Percentiles rank a stretch among this genome's conserved stretches.
phyloP scores from a whole-genome alignment of 2,329 filamentous ascomycete genomes.

The Alternaria sp. region DNA sequence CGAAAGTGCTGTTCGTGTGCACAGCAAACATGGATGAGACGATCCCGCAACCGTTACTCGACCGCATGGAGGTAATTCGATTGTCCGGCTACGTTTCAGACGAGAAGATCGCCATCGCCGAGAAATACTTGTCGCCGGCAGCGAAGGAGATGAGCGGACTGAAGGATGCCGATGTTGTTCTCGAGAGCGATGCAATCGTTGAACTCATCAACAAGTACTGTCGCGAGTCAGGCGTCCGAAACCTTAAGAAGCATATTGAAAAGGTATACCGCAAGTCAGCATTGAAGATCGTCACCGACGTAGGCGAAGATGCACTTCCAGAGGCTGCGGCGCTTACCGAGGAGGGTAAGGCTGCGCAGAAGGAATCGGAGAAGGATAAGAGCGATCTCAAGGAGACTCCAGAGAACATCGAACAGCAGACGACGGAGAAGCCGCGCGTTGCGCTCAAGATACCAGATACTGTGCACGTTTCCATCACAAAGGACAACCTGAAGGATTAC shows the following conservation, averaged over 20 bases:
- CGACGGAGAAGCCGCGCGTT: conserved; percentile 72
- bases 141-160: conserved; percentile 94
- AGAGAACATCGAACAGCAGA: conserved; percentile 64
- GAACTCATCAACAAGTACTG: conserved; percentile 99
- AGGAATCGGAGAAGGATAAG: conserved; percentile 73
- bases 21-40: conserved; percentile 99
- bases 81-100: conserved; percentile 96
- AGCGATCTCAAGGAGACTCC: conserved; percentile 70
- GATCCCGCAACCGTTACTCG: conserved; percentile 89
- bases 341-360: conserved; percentile 80
- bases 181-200: conserved; percentile 86
- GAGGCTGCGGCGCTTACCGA: conserved; percentile 85
- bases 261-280: conserved; percentile 98
- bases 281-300: conserved; percentile 93
- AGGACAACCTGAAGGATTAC: conserved; percentile 93
- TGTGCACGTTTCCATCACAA: conserved; percentile 85
- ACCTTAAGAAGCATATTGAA: conserved; percentile 99
- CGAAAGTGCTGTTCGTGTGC: conserved; percentile 97
- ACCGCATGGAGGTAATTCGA: conserved; percentile 97
- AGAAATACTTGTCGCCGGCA: conserved; percentile 88
- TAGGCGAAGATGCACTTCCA: conserved; percentile 82
- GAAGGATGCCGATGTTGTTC: conserved; percentile 86
- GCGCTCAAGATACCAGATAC: conserved; percentile 83
- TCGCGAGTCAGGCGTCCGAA: conserved; percentile 94
- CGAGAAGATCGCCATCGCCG: conserved; percentile 98